Percentiles rank a stretch among this genome's conserved stretches.
phyloP scores from a whole-genome alignment of 495 filamentous ascomycete species.

The Corynascus novoguineensis region DNA sequence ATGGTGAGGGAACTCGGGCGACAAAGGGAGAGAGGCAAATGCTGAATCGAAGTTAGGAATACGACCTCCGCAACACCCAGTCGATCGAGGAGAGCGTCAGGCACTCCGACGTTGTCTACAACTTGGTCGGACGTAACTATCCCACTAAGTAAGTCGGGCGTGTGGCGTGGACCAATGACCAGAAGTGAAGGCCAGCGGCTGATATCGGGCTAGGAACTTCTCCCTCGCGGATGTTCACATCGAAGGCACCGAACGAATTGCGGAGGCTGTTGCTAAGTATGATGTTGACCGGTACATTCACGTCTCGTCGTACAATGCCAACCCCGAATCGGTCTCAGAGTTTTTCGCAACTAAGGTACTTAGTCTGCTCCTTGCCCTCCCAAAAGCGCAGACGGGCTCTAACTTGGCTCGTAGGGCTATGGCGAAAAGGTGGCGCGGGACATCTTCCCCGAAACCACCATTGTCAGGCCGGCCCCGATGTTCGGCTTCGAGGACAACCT shows the following conservation, averaged over 20 bases:
- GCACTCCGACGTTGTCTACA: slow-evolving; percentile 96
- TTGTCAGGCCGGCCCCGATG: slow-evolving; percentile 89
- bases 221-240: slow-evolving; percentile 86
- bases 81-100: slow-evolving; percentile 95
- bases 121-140: slow-evolving; percentile 87
- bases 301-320: slow-evolving; percentile 90
- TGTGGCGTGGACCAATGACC: not conserved
- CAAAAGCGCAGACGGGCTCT: not conserved
- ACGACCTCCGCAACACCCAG: slow-evolving; percentile 88
- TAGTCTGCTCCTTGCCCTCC: not conserved
- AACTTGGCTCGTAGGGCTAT: slow-evolving; percentile 49
- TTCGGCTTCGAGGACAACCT: slow-evolving; percentile 94
- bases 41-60: slow-evolving; percentile 58
- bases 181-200: slow-evolving; percentile 17
- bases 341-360: slow-evolving; percentile 85
- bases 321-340: slow-evolving; percentile 71
- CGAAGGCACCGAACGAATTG: slow-evolving; percentile 91
- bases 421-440: slow-evolving; percentile 78
- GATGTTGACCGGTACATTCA: slow-evolving; percentile 97
- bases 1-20: slow-evolving; percentile 46
- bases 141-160: slow-evolving; percentile 75
- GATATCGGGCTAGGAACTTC: slow-evolving; percentile 72
- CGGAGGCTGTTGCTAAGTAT: slow-evolving; percentile 94
- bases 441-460: slow-evolving; percentile 97
- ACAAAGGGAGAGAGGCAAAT: not conserved